These are phyloP conservation scores for Bipolaris bicolor DNA, from an alignment of 2,329 filamentous ascomycete species.

Conservation along the genomic window DNA sequence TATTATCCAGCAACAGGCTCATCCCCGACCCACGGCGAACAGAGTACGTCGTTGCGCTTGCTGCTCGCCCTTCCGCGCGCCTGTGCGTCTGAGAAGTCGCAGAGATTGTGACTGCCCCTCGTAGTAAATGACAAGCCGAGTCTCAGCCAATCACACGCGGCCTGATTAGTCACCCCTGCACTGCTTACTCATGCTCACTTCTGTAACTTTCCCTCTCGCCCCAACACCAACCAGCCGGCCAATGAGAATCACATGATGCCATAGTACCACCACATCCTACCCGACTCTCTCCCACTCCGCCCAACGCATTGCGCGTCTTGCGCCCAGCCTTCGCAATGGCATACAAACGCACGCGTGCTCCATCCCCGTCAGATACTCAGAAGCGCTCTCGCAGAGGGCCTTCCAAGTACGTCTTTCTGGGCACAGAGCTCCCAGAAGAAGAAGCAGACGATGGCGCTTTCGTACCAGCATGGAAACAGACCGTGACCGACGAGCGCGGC, in stretches of 20 bases:
- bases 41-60: background rate
- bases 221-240: background rate
- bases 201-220: slow-evolving; percentile 5
- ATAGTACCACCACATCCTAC: background rate
- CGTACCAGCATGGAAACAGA: slow-evolving; percentile 97
- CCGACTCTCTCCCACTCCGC: background rate
- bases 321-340: slow-evolving; percentile 29
- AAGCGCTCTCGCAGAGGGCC: slow-evolving; percentile 69
- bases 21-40: background rate
- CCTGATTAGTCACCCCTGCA: slow-evolving; percentile 9
- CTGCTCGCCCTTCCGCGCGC: background rate
- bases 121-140: background rate
- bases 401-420: slow-evolving; percentile 55
- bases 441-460: slow-evolving; percentile 89
- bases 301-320: background rate
- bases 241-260: background rate
- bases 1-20: background rate
- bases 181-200: slow-evolving; percentile 8
- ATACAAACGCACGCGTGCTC: slow-evolving; percentile 42
- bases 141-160: slow-evolving; percentile 1
- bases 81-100: background rate
- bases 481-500: slow-evolving; percentile 90
- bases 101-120: background rate
- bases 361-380: slow-evolving; percentile 60
- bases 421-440: slow-evolving; percentile 80